Conservation (phyloP, 345 rosid species). For the Acer campestre region DNA sequence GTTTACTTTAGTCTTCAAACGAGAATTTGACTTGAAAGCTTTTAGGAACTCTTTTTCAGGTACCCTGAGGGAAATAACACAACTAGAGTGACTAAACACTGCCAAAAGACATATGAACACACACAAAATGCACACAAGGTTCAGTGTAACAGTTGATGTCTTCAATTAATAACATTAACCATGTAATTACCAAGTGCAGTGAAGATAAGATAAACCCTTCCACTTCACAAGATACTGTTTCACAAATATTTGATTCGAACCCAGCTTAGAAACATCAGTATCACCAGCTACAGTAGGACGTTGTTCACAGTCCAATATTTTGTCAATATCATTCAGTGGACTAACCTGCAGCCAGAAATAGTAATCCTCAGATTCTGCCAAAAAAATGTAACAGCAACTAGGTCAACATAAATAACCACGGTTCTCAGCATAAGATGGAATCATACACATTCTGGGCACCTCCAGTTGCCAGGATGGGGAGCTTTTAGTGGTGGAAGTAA, state of each 20-base stretch:
- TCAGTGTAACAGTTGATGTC: background rate
- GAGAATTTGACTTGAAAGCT: conserved; percentile 94
- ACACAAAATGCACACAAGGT: background rate
- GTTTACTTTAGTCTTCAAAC: conserved; percentile 84
- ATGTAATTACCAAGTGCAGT: conserved; percentile 81
- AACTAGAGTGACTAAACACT: conserved; percentile 12
- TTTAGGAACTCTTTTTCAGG: conserved; percentile 89
- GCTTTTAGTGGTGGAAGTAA: conserved; percentile 80
- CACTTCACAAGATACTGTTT: conserved; percentile 99
- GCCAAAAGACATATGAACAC: background rate
- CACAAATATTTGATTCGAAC: conserved; percentile 74
- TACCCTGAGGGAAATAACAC: conserved; percentile 52
- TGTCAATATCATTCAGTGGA: conserved; percentile 91
- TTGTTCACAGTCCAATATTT: conserved; percentile 89
- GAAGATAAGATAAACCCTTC: conserved; percentile 97
- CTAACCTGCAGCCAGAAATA: conserved; percentile 69
- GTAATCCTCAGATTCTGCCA: conserved; percentile 21
- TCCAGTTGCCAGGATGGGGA: conserved; percentile 76
- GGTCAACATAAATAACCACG: conserved; percentile 8
- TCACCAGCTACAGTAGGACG: conserved; percentile 85
- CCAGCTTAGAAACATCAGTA: conserved; percentile 61
- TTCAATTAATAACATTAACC: background rate
- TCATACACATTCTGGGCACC: conserved; percentile 94
- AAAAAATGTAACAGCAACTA: conserved; percentile 17
- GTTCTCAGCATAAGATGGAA: conserved; percentile 21